Evolutionary conservation across 169 alveolate genomes (phyloP), one percentile per base, ranked within the genome.

Genomic region (Besnoitia besnoiti): DNA sequence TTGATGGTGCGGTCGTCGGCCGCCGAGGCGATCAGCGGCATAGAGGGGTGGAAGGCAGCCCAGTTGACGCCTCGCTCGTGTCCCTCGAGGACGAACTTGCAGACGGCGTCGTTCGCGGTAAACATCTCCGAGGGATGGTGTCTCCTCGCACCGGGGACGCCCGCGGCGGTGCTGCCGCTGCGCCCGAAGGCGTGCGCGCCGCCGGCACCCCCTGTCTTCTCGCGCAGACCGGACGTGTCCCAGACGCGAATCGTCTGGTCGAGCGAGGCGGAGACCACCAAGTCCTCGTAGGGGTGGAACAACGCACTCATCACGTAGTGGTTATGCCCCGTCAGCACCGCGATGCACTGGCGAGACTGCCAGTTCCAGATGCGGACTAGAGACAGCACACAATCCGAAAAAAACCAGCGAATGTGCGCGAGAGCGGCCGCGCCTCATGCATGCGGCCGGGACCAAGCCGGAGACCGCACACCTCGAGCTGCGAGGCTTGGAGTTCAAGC

Each of bases 61-160:
- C 99, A 99, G 94, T 99, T 99, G 80, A 98, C 99, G 3, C 99
- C 99, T 79, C 99, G 96, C 90, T 99, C 99, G 94, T 99, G 99
- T 39, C 99, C 99, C 95, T 99, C 99, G 51, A 98, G 94, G 75
- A 98, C 98, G 92, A 97, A 97, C 79, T 97, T 97, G 90, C 96
- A 94, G 80, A 97, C 98, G 3, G 98, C 99, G 91, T 99, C 99
- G 79, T 96, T 97, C 51, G 99, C 98, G 33, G 98, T 97, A 50
- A 97, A 97, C 94, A 97, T 94, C 75, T 98, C 99, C 85, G 95
- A 90, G n/a, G 49, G 87, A 1, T 85, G 87, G 50, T 76, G 75
- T 77, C 85, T 51, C 37, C 85, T 47, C 47, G 88, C n/a, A 5
- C 88, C 77, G 0, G 42, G n/a, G 0, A 49, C 55, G 39, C 21